A percentile compares a stretch with the other conserved stretches of the same genome.
Evolutionary conservation across 345 rosid genomes (phyloP).

Genomic region (Eucalyptus regnans): DNA sequence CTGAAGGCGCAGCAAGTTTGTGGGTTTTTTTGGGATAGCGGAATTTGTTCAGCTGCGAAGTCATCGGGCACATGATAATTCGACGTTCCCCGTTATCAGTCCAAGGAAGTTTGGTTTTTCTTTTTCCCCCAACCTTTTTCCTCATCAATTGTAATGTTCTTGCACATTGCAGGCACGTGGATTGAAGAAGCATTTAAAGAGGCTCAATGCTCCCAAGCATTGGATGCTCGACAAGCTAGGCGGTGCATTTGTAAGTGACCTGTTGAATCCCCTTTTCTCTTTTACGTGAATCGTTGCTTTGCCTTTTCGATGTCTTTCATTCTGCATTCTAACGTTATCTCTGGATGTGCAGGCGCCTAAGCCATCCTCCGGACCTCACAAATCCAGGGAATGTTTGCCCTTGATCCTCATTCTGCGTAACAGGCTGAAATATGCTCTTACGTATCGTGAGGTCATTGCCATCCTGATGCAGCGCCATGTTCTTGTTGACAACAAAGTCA

Average conservation of each 20-base stretch:
- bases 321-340: not conserved
- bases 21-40: not conserved
- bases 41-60: not conserved
- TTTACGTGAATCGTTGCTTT: not conserved
- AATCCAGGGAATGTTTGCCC: not conserved
- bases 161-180: not conserved
- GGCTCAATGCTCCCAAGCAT: not conserved
- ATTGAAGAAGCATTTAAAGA: not conserved
- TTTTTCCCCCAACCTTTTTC: not conserved
- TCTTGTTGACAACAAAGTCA: not conserved
- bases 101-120: not conserved
- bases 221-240: not conserved
- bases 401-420: not conserved
- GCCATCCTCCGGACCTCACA: not conserved
- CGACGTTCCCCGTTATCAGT: not conserved
- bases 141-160: not conserved
- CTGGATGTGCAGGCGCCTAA: not conserved
- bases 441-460: not conserved
- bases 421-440: not conserved
- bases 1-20: not conserved
- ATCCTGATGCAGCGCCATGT: not conserved
- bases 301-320: not conserved
- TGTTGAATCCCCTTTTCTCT: not conserved
- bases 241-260: not conserved
- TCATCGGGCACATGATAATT: not conserved